Percentiles rank a stretch among this genome's conserved stretches.
Conservation (phyloP, 179 eudicot genomes). For the Gypsophila paniculata region DNA sequence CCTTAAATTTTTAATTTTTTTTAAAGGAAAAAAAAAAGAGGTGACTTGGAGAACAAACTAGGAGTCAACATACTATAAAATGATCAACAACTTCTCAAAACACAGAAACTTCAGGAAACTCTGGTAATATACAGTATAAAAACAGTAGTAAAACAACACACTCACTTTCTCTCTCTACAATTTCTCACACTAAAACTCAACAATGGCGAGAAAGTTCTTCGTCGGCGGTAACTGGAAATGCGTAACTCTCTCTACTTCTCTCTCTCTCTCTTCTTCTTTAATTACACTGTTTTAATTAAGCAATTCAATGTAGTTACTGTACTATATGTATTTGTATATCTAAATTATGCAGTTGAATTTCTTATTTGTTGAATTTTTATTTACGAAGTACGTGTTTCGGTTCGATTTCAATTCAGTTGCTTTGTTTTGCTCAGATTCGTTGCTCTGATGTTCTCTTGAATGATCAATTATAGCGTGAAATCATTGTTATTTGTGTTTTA, state of each 20-base stretch:
- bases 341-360: too few species aligned
- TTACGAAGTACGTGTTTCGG: background rate
- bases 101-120: background rate
- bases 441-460: too few species aligned
- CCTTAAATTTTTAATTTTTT: too few species aligned
- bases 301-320: too few species aligned
- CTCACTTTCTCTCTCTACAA: background rate
- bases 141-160: too few species aligned
- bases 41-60: conserved; percentile 14
- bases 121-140: too few species aligned
- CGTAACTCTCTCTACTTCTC: conserved; percentile 21
- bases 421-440: too few species aligned
- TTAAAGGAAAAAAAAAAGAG: background rate
- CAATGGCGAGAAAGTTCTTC: conserved; percentile 43
- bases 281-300: background rate
- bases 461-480: too few species aligned
- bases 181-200: background rate
- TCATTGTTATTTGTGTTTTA: too few species aligned
- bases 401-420: too few species aligned
- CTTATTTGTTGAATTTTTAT: background rate
- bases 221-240: conserved; percentile 58
- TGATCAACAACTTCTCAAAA: background rate
- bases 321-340: too few species aligned
- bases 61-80: background rate
- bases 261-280: background rate